phyloP scores from a whole-genome alignment of 2,329 filamentous ascomycete genomes.

The Claviceps monticola region DNA sequence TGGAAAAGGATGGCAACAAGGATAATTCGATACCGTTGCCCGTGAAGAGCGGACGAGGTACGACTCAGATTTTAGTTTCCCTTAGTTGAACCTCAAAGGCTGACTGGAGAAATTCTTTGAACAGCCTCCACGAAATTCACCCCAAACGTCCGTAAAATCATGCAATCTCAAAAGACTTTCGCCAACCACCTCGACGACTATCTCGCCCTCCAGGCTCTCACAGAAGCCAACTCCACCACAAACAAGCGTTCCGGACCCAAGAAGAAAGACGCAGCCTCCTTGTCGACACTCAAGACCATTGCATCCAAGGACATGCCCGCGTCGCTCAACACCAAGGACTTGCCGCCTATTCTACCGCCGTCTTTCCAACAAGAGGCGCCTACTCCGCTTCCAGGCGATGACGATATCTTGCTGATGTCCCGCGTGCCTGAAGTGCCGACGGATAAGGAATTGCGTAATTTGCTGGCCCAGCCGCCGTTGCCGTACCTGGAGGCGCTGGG shows the following conservation, averaged over 20 bases:
- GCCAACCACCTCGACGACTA: constrained; percentile 72
- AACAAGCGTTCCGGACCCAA: constrained; percentile 15
- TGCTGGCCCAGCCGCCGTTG: constrained; percentile 51
- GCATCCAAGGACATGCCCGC: constrained; percentile 15
- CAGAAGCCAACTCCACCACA: constrained; percentile 20
- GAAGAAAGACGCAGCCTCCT: constrained; percentile 13
- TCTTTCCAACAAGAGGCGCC: constrained; percentile 18
- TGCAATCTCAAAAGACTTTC: constrained; percentile 72
- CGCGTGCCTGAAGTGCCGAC: constrained; percentile 43
- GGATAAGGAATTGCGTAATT: constrained; percentile 46
- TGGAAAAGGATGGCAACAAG: constrained; percentile 67
- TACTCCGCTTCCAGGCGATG: constrained; percentile 32
- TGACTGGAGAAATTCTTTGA: not conserved
- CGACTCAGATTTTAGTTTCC: constrained; percentile 3
- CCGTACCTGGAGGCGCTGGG: constrained; percentile 52
- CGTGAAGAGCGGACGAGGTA: constrained; percentile 33
- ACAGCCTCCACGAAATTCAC: constrained; percentile 44
- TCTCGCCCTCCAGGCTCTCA: constrained; percentile 44
- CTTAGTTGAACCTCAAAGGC: not conserved
- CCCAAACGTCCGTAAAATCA: constrained; percentile 58
- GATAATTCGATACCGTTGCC: constrained; percentile 61
- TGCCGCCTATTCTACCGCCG: constrained; percentile 21
- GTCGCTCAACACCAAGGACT: constrained; percentile 12
- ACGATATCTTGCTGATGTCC: constrained; percentile 43
- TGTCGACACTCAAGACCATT: constrained; percentile 8